phyloP scores from a whole-genome alignment of 2,329 filamentous ascomycete species.

The Colletotrichum camelliae region DNA sequence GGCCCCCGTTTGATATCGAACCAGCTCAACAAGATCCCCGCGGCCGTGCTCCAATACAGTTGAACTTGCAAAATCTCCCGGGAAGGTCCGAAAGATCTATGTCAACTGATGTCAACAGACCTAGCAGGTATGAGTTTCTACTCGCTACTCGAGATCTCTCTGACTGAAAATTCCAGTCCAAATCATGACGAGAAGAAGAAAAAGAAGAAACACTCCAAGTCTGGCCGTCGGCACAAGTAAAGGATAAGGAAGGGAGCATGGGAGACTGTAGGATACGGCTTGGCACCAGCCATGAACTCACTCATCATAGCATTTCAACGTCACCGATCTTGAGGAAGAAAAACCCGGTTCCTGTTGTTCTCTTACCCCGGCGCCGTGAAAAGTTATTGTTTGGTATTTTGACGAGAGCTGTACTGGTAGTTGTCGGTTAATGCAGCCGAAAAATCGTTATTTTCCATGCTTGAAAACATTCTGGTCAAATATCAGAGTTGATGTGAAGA shows the following conservation, averaged over 20 bases:
- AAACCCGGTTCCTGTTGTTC: background rate
- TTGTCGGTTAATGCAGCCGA: background rate
- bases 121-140: background rate
- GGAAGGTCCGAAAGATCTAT: background rate
- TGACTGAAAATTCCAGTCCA: background rate
- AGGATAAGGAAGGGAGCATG: background rate
- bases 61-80: background rate
- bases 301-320: background rate
- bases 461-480: background rate
- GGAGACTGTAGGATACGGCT: background rate
- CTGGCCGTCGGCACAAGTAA: background rate
- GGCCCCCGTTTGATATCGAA: background rate
- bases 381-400: background rate
- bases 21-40: background rate
- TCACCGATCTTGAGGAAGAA: background rate
- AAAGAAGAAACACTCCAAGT: background rate
- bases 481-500: background rate
- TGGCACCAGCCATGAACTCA: background rate
- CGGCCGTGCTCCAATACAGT: background rate
- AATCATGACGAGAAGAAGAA: background rate
- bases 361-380: background rate
- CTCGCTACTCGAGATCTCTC: background rate
- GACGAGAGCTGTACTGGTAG: background rate
- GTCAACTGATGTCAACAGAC: background rate
- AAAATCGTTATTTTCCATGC: background rate